Conservation (phyloP, 345 rosid genomes). For the Raphanus sativus region DNA sequence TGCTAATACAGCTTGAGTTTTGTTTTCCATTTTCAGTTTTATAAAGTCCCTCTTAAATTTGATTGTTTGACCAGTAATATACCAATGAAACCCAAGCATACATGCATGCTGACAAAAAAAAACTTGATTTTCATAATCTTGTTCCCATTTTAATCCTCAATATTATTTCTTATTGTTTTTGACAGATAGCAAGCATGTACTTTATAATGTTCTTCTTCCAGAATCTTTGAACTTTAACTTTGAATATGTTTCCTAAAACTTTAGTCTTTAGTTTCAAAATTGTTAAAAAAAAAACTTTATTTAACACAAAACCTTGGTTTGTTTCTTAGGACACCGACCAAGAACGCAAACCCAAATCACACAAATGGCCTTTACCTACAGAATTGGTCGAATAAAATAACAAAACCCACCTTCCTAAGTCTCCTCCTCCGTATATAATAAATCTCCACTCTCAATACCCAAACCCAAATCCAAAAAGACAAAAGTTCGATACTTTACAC, state of each 20-base stretch:
- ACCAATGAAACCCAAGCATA: neutral
- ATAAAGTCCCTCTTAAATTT: neutral
- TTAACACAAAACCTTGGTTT: neutral
- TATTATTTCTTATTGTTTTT: neutral
- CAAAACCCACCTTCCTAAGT: conserved; percentile 32
- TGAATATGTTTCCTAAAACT: neutral
- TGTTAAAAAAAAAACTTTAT: neutral
- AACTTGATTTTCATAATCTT: neutral
- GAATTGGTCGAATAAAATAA: neutral
- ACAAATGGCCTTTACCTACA: conserved; percentile 6
- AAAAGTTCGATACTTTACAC: conserved; percentile 2
- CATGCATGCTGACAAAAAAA: neutral
- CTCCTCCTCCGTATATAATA: neutral
- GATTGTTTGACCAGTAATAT: neutral
- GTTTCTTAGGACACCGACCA: neutral
- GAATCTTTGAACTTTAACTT: neutral
- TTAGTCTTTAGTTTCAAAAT: neutral
- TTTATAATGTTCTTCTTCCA: neutral
- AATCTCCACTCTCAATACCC: neutral
- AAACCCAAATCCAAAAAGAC: neutral
- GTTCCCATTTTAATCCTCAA: neutral
- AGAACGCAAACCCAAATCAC: neutral
- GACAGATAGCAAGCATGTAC: neutral
- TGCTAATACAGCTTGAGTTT: neutral
- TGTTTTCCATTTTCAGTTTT: neutral